Evolutionary conservation across 2,329 filamentous ascomycete genomes (phyloP), one percentile per base, ranked within the genome.

Genomic region (Sclerotiophoma versabilis): DNA sequence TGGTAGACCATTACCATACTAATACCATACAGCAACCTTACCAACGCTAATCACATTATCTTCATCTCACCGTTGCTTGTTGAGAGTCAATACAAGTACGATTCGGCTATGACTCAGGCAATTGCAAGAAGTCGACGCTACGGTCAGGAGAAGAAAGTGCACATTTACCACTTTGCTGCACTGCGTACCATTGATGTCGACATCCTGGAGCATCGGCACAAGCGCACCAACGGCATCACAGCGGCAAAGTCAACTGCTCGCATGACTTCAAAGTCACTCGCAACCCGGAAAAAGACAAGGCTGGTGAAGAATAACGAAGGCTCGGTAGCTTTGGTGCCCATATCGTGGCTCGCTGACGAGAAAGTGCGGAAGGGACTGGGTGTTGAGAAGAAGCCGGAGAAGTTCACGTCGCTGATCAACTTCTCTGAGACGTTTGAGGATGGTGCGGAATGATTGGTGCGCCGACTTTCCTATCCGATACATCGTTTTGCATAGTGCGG

Each of bases 151-250:
- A 83, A 81, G 61, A 67, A 69, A 1, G 86, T 89, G 2, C 77
- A 84, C 47, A 79, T 87, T 14, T 87, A 87, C 64, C 81, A 93
- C 2, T 87, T 98, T 17, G 87, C 96, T 8, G 95, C 92, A 10
- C 89, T 97, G 69, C 89, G 96, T 70, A 81, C 79, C 1, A 77
- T 81, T 32, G 79, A 81, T 30, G 75, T 81, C 1, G 78, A 81
- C 53, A 76, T 81, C 14, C 57, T 81, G 1, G 76, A 81, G 58
- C 76, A 78, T 34, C 71, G 76, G 2, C 76, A 80, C 50, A 70
- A 68, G 12, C 68, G 75, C 0, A 36, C 22, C 14, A 52, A 68
- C n/a, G 65, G 57, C 22, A 61, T 72, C 9, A 51, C 49, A 4
- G 36, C 54, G 0, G 10, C 26, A 1, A 22, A 26, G 2, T 59